Base-by-base conservation (phyloP, 164 flowering plant species). In the Litsea cubeba region DNA sequence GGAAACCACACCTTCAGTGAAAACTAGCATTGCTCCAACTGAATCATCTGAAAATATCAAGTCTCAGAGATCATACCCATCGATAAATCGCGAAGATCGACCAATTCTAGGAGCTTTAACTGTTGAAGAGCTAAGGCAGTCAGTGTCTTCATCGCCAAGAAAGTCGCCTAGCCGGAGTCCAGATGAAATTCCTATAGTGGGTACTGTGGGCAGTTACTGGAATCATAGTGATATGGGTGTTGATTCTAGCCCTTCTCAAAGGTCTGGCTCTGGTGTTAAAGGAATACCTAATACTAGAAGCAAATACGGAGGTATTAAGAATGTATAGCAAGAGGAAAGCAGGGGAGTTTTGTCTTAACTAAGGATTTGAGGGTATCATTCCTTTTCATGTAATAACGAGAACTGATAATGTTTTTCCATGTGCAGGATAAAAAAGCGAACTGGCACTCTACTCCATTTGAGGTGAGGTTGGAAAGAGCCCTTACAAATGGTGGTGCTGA, bases 281-380 rank as follows among this genome's bases (percentile, higher is more conserved):
- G 97, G 97, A 77, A 90, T 90, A 68, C 98, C 98, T 62, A 96
- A 91, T 79, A 92, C 97, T 24, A 91, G 94, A 69, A 94, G 97
- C 97, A 92, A 92, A 79, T 96, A 94, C 77, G 87, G 99, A 94
- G 97, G 98, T 92, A 88, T 28, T 25, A 20, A 62, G 5, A 49
- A 25, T 70, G 17, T 78, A 73, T 80, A 83, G 68, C 77, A 12
- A 32, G 15, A 2, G 50, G 63, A 54, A 51, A 72, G 51, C 25
- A 32, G 12, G 25, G n/a, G 30, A 62, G 10, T 62, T 35, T 26
- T 49, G 7, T 71, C 17, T 35, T 12, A 35, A 40, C 50, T 35
- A 20, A 79, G 50, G 65, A 50, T 71, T 74, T 30, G 15, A 77
- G 26, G 67, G 68, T 30, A 20, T n/a, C n/a, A n/a, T 62, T 62